Percentiles rank a stretch among this genome's conserved stretches.
phyloP scores from a whole-genome alignment of 257 asterid genomes.

The Linderniella brevidens region DNA sequence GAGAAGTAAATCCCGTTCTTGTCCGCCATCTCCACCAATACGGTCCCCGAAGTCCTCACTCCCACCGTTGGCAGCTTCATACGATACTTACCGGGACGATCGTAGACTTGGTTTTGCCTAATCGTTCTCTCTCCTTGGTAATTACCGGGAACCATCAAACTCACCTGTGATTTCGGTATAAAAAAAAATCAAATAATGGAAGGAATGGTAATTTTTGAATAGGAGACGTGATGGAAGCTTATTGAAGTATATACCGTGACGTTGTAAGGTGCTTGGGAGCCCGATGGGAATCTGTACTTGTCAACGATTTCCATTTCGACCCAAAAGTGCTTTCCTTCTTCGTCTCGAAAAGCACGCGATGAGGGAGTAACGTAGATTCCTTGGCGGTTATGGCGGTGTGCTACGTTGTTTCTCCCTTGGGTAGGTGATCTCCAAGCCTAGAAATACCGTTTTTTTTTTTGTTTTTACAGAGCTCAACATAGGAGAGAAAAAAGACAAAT shows the following conservation, averaged over 20 bases:
- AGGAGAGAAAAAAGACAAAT: not conserved
- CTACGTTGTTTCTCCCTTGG: constrained; percentile 88
- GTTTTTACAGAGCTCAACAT: not conserved
- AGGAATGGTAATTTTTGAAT: not conserved
- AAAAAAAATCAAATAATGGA: constrained; percentile 6
- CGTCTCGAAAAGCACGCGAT: constrained; percentile 89
- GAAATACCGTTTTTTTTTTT: not conserved
- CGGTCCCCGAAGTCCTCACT: constrained; percentile 83
- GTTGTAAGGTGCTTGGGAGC: constrained; percentile 87
- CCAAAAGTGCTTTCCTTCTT: constrained; percentile 96
- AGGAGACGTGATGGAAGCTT: not conserved
- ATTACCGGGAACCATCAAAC: constrained; percentile 93
- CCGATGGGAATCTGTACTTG: constrained; percentile 67
- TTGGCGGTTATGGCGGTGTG: constrained; percentile 48
- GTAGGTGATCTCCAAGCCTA: constrained; percentile 85
- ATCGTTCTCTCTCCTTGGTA: constrained; percentile 95
- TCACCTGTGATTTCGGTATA: constrained; percentile 29
- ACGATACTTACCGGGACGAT: constrained; percentile 50
- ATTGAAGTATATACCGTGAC: constrained; percentile 43
- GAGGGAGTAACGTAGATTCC: constrained; percentile 79
- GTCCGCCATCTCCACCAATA: constrained; percentile 92
- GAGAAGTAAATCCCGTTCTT: constrained; percentile 74
- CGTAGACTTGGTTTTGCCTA: constrained; percentile 43
- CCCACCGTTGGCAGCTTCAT: constrained; percentile 76
- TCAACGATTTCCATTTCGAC: constrained; percentile 85